Conservation (phyloP, 108 stramenopile species). For the Nannochloropsis granulata region DNA sequence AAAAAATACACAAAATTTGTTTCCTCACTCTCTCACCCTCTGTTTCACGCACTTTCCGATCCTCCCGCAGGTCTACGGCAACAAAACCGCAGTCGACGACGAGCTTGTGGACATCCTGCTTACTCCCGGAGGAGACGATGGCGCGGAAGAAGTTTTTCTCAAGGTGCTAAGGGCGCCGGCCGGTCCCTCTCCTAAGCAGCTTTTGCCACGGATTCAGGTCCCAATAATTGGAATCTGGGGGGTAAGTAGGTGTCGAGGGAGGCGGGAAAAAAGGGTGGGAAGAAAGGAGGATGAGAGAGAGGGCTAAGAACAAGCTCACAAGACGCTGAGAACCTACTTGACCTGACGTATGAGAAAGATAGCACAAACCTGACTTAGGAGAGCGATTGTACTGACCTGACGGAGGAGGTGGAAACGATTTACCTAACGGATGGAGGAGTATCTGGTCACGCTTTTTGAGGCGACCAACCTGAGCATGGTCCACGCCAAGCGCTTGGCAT, state of each 20-base stretch:
- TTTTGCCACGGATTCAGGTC: conserved; percentile 13
- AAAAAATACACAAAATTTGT: neutral
- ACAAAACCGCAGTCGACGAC: conserved; percentile 12
- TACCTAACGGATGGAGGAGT: no score
- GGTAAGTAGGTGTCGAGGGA: neutral
- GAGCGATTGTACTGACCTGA: no score
- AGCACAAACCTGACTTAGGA: neutral
- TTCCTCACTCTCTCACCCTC: neutral
- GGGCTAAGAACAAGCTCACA: neutral
- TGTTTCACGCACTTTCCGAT: neutral
- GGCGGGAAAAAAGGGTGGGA: neutral
- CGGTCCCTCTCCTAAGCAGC: conserved; percentile 13
- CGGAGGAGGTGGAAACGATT: no score
- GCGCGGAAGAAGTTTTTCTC: conserved; percentile 30
- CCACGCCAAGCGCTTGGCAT: no score
- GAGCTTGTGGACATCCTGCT: conserved; percentile 20
- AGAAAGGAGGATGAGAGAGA: neutral
- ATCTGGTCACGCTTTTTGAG: no score
- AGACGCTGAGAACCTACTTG: neutral
- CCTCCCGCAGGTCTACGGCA: conserved; percentile 3
- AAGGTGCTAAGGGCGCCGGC: conserved; percentile 25
- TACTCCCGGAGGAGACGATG: conserved; percentile 26
- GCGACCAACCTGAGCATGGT: no score
- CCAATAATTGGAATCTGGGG: neutral
- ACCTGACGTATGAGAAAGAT: neutral